Percentiles rank a stretch among this genome's conserved stretches.
These are phyloP conservation scores for Microcyclospora tardicrescens DNA, from an alignment of 2,329 filamentous ascomycete genomes.

Conservation along the genomic window DNA sequence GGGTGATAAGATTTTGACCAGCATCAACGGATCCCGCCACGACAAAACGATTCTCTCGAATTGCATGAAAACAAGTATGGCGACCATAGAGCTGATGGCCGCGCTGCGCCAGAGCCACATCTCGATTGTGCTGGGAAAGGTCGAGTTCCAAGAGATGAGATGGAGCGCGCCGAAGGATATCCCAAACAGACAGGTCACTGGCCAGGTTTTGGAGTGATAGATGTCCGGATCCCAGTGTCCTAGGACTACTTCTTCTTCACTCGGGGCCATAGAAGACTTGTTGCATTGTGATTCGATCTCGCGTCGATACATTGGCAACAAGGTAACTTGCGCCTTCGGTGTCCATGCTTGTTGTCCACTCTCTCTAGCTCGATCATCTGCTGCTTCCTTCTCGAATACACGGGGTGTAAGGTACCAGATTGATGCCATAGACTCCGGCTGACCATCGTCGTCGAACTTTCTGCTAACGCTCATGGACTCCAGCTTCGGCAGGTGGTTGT, in stretches of 20 bases:
- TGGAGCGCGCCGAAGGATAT: slow-evolving; percentile 1
- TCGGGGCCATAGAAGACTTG: background rate
- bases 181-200: slow-evolving; percentile 6
- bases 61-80: slow-evolving; percentile 8
- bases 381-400: slow-evolving; percentile 15
- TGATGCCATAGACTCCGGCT: slow-evolving; percentile 11
- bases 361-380: background rate
- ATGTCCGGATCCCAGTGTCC: slow-evolving; percentile 15
- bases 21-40: slow-evolving; percentile 8
- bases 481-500: slow-evolving; percentile 13
- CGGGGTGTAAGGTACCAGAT: slow-evolving; percentile 22
- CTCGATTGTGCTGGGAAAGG: slow-evolving; percentile 1
- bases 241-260: slow-evolving; percentile 8
- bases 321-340: background rate
- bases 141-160: background rate
- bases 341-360: background rate
- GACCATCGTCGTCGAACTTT: slow-evolving; percentile 19
- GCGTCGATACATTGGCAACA: no score
- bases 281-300: background rate
- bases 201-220: slow-evolving; percentile 15
- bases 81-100: slow-evolving; percentile 1
- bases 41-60: slow-evolving; percentile 7
- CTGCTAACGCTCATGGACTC: slow-evolving; percentile 16
- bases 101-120: slow-evolving; percentile 1
- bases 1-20: slow-evolving; percentile 7